Evolutionary conservation across 2,329 filamentous ascomycete species (phyloP).

Genomic region (Calonectria fujianensis): DNA sequence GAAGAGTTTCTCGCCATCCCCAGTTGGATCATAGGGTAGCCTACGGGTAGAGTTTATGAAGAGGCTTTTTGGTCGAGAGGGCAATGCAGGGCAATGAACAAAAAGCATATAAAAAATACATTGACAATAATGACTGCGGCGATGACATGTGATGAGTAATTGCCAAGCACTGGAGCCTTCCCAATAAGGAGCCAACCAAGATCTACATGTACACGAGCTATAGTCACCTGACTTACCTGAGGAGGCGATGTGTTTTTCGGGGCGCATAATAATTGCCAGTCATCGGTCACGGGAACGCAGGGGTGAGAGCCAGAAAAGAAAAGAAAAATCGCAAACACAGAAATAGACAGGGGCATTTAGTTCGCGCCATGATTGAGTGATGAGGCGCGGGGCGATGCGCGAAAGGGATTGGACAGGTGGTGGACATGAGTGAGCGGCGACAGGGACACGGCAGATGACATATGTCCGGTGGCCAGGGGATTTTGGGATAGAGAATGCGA

Average conservation of each 20-base stretch:
- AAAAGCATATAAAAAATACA: not conserved
- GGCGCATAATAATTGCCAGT: not conserved
- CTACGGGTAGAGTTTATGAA: not conserved
- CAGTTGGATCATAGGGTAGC: not conserved
- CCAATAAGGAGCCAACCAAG: not conserved
- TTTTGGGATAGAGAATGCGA: not conserved
- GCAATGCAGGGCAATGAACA: not conserved
- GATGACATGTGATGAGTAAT: not conserved
- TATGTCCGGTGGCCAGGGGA: conserved; percentile 25
- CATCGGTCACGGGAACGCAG: conserved; percentile 20
- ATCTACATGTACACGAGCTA: not conserved
- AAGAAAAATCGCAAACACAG: conserved; percentile 15
- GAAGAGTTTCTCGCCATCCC: not conserved
- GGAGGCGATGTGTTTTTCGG: not conserved
- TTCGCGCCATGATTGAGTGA: conserved; percentile 36
- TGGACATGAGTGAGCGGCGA: conserved; percentile 18
- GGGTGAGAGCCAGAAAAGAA: conserved; percentile 5
- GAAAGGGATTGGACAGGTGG: conserved; percentile 36
- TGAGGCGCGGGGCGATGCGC: conserved; percentile 36
- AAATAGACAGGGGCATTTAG: conserved; percentile 16
- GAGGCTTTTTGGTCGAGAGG: not conserved
- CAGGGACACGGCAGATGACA: conserved; percentile 27
- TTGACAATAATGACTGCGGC: not conserved
- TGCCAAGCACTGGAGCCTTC: not conserved
- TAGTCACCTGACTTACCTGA: not conserved